Percentiles rank a stretch among this genome's conserved stretches.
Evolutionary conservation across 768 basidiomycete species (phyloP).

Genomic region (Neoboletus subvelutipes): DNA sequence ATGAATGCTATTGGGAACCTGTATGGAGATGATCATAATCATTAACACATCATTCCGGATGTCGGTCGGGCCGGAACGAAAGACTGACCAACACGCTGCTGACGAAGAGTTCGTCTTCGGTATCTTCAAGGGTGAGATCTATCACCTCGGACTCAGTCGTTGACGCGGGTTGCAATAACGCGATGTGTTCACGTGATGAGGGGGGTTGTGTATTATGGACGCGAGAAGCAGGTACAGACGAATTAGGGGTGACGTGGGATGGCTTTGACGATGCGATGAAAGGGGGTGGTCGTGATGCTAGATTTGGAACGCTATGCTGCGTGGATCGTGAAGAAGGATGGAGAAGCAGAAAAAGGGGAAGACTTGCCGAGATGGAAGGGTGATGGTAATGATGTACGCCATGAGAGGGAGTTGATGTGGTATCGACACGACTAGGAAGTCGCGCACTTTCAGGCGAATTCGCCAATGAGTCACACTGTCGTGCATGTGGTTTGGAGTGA

Average conservation of each 20-base stretch:
- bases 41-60: background rate
- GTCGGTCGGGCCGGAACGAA: slow-evolving; percentile 2
- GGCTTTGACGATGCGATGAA: background rate
- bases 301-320: slow-evolving; percentile 7
- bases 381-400: slow-evolving; percentile 4
- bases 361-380: slow-evolving; percentile 16
- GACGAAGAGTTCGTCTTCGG: slow-evolving; percentile 18
- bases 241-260: slow-evolving; percentile 3
- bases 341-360: background rate
- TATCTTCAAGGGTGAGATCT: slow-evolving; percentile 26
- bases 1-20: background rate
- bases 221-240: slow-evolving; percentile 8
- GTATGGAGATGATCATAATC: background rate
- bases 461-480: slow-evolving; percentile 16
- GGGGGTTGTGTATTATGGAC: background rate
- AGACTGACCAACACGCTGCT: slow-evolving; percentile 20
- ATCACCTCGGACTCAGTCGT: slow-evolving; percentile 12
- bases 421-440: slow-evolving; percentile 7
- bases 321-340: slow-evolving; percentile 1
- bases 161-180: background rate
- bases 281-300: background rate
- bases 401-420: slow-evolving; percentile 6
- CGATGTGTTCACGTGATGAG: background rate
- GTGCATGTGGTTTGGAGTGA: slow-evolving; percentile 1
- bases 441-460: slow-evolving; percentile 3